Conservation (phyloP, 164 flowering plant species). For the Platanus orientalis region DNA sequence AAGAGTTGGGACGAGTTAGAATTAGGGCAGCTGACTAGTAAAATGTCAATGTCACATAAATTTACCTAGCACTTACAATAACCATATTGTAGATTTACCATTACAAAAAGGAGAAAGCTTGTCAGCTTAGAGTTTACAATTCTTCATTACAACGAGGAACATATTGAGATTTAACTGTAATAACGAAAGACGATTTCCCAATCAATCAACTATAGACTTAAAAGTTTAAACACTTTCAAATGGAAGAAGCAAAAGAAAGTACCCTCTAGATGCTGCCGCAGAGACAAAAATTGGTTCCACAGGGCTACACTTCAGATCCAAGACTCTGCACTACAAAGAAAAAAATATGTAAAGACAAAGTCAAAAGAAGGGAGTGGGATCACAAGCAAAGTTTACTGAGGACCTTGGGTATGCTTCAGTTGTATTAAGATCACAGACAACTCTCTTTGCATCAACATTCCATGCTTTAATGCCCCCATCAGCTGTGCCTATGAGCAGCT, state of each 20-base stretch:
- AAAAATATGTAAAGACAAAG: conserved; percentile 11
- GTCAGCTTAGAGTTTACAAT: neutral
- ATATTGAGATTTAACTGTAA: too few species aligned
- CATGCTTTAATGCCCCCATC: conserved; percentile 95
- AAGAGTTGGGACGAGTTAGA: too few species aligned
- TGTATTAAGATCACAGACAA: conserved; percentile 87
- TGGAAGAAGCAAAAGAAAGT: conserved; percentile 10
- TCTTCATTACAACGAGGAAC: neutral
- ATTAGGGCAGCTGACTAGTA: too few species aligned
- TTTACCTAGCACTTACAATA: neutral
- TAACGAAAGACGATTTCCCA: neutral
- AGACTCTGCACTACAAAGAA: conserved; percentile 61
- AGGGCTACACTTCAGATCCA: conserved; percentile 92
- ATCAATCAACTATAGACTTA: neutral
- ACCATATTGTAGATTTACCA: neutral
- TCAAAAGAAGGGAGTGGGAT: neutral
- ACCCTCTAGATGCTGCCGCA: conserved; percentile 91
- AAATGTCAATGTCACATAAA: too few species aligned
- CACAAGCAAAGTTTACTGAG: neutral
- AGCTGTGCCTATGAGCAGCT: conserved; percentile 96
- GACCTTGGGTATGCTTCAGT: conserved; percentile 77
- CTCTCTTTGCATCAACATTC: conserved; percentile 99
- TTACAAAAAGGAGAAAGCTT: neutral
- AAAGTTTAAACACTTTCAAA: conserved; percentile 1
- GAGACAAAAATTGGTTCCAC: conserved; percentile 96